Base-by-base conservation (phyloP, 1,284 basidiomycete genomes). In the Dichomitus squalens region DNA sequence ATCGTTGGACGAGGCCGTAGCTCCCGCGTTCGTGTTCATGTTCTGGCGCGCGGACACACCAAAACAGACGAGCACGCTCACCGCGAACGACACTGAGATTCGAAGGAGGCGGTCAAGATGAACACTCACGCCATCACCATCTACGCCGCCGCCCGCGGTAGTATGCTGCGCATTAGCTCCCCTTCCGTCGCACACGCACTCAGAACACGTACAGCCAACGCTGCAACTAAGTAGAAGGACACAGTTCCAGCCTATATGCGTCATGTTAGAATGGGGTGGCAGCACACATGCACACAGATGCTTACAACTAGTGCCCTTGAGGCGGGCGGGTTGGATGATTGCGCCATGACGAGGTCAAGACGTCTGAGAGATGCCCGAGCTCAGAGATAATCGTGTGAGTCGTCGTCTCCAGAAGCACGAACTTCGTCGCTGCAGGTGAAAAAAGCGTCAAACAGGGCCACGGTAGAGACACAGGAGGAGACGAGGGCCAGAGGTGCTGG, bases 151-250 rank as follows among this genome's bases (percentile, higher is more conserved):
- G 27, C 18, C 38, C 33, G 27, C n/a, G 23, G 6, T 25, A 25
- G 39, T 23, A 29, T 44, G 27, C 36, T 31, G 4, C 1, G 11
- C 7, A 57, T 75, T 46, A 74, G 63, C 54, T 47, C 52, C 34
- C 38, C 7, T 48, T 35, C 21, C 39, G 53, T 40, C 12, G 39
- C 7, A n/a, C 41, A 35, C 7, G 49, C 16, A 40, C 18, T 11
- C 27, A n/a, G 39, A 48, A 33, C 44, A 84, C 90, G 66, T 74
- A 93, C 91, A 68, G 90, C 81, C 50, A 93, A 74, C 21, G 91
- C 90, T 53, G 90, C 90, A n/a, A 92, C 82, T 44, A 93, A 79
- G 68, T 93, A 93, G 74, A 93, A 93, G 27, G 79, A 70, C 8
- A 91, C 87, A 4, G 89, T 89, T 34, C 80, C 86, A 40, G 71